Percentiles rank a stretch among this genome's conserved stretches.
These are phyloP conservation scores for Dipteronia dyeriana DNA, from an alignment of 345 rosid species.

Conservation along the genomic window DNA sequence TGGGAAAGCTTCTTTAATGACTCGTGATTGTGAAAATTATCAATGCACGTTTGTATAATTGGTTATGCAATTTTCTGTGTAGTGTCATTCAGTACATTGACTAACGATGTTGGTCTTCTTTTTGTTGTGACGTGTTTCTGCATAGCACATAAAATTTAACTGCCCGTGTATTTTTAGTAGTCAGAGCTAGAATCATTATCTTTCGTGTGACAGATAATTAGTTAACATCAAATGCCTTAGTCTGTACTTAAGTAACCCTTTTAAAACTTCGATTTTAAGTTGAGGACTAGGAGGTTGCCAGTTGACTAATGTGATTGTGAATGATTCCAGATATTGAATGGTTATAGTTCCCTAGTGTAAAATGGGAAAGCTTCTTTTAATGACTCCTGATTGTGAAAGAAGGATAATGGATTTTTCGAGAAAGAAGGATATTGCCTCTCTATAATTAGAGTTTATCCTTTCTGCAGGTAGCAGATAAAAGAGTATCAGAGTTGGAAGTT, in stretches of 20 bases:
- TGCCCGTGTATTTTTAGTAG: not conserved
- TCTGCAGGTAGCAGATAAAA: constrained; percentile 68
- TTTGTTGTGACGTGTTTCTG: not conserved
- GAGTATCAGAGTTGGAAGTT: constrained; percentile 72
- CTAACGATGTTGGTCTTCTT: not conserved
- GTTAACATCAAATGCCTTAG: not conserved
- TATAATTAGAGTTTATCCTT: not conserved
- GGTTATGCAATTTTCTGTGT: not conserved
- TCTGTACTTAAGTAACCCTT: not conserved
- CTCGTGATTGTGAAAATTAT: not conserved
- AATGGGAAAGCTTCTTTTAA: not conserved
- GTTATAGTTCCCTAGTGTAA: not conserved
- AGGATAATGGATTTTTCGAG: no score
- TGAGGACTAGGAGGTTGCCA: not conserved
- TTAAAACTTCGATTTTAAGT: not conserved
- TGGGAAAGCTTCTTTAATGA: not conserved
- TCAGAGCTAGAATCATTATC: not conserved
- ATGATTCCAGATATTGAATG: not conserved
- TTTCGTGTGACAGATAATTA: not conserved
- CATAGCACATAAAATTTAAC: not conserved
- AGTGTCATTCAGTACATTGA: not conserved
- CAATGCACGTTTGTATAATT: not conserved
- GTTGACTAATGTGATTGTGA: not conserved
- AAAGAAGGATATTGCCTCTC: not conserved
- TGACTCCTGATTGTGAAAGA: not conserved